phyloP scores from a whole-genome alignment of 805 yeast genomes.

The Yarrowia porcina region DNA sequence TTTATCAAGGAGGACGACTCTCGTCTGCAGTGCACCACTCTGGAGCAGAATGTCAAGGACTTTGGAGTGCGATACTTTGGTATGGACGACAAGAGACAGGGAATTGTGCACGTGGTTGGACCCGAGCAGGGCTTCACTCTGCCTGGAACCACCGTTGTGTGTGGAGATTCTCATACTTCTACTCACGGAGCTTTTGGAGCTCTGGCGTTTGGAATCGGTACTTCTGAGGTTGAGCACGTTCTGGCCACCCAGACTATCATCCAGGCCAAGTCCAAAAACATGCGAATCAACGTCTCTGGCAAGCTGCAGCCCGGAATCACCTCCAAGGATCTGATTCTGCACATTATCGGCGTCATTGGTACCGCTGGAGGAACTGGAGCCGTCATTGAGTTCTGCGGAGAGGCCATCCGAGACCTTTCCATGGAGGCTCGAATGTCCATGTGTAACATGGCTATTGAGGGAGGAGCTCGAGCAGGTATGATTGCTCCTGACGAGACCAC shows the following conservation, averaged over 20 bases:
- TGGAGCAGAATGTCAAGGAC: slow-evolving; percentile 87
- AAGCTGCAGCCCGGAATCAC: slow-evolving; percentile 85
- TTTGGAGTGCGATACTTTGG: slow-evolving; percentile 92
- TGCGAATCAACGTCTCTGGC: slow-evolving; percentile 85
- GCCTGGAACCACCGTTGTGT: slow-evolving; percentile 98
- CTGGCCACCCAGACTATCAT: slow-evolving; percentile 92
- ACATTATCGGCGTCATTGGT: slow-evolving; percentile 94
- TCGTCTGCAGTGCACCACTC: slow-evolving; percentile 83
- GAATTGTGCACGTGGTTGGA: slow-evolving; percentile 97
- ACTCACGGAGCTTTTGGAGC: slow-evolving; percentile 99
- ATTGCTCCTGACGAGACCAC: slow-evolving; percentile 92
- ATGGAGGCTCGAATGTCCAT: slow-evolving; percentile 99
- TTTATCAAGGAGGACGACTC: slow-evolving; percentile 91
- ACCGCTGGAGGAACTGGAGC: slow-evolving; percentile 99
- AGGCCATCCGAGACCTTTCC: slow-evolving; percentile 81
- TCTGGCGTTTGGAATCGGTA: slow-evolving; percentile 97
- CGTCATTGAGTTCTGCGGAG: slow-evolving; percentile 95
- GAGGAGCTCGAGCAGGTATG: slow-evolving; percentile 99
- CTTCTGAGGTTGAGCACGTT: slow-evolving; percentile 98
- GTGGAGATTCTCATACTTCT: slow-evolving; percentile 98
- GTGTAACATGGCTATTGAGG: slow-evolving; percentile 99
- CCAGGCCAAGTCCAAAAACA: slow-evolving; percentile 93
- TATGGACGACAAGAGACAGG: slow-evolving; percentile 91
- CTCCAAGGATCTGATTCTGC: slow-evolving; percentile 90
- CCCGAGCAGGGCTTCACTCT: slow-evolving; percentile 99